These are phyloP conservation scores for Saccharomyces kudriavzevii DNA, from an alignment of 805 yeast species.

Conservation along the genomic window DNA sequence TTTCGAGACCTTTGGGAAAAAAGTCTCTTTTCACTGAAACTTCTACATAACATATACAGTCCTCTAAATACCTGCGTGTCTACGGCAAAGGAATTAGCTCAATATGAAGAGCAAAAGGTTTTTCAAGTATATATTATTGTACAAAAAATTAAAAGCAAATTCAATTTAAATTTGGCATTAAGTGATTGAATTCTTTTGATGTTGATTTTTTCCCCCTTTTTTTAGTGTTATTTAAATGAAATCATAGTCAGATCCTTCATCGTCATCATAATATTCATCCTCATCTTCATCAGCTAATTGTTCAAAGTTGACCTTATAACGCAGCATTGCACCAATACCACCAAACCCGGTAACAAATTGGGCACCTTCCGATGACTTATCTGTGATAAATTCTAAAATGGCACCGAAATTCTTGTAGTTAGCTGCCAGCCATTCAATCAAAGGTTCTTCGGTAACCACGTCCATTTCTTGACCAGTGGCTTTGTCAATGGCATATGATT, in stretches of 20 bases:
- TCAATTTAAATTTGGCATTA: not conserved
- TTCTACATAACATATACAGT: not conserved
- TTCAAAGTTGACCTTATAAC: slow-evolving; percentile 95
- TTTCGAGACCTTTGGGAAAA: not conserved
- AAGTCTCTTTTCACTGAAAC: not conserved
- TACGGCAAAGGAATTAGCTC: not conserved
- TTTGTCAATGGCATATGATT: slow-evolving; percentile 70
- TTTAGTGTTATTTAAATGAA: slow-evolving; percentile 23
- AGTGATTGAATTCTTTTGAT: not conserved
- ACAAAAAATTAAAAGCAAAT: not conserved
- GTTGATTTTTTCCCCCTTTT: not conserved
- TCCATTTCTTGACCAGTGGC: slow-evolving; percentile 90
- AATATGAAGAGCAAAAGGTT: not conserved
- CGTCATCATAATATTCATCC: slow-evolving; percentile 80
- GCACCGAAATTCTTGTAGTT: slow-evolving; percentile 94
- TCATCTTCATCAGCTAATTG: slow-evolving; percentile 84
- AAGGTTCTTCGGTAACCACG: slow-evolving; percentile 69
- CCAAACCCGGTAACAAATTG: slow-evolving; percentile 97
- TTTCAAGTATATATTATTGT: not conserved
- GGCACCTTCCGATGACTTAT: slow-evolving; percentile 95
- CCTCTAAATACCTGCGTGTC: not conserved
- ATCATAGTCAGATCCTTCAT: slow-evolving; percentile 35
- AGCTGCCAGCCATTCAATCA: slow-evolving; percentile 97
- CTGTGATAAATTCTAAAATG: slow-evolving; percentile 89
- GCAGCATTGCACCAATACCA: slow-evolving; percentile 94